Evolutionary conservation across 1,139 yeast species (phyloP), one percentile per base, ranked within the genome.

Genomic region (Yamadazyma friedrichii): DNA sequence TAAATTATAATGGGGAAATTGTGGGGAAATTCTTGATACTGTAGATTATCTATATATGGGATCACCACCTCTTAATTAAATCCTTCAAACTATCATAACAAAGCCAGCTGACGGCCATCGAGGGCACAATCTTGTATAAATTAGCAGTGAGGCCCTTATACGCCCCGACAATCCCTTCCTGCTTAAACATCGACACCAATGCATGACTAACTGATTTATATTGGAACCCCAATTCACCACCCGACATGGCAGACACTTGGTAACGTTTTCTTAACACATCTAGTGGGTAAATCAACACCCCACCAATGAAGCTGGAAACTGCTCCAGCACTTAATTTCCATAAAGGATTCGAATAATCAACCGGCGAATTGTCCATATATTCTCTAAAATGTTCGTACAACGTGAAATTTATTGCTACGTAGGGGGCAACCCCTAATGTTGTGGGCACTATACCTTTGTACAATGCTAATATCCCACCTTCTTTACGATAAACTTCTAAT

Each of bases 31-130:
- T n/a, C n/a, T n/a, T n/a, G n/a, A n/a, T n/a, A n/a, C n/a, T n/a
- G 25, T 22, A 6, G 25, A 15, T 20, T 10, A n/a, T 9, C 17
- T 5, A 13, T 4, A 13, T 15, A 15, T 16, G 20, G 25, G 39
- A 25, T 30, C 13, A 70, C 76, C 76, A 69, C 16, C 43, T 39
- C 8, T 58, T 58, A 15, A 72, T 62, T 26, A 53, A 47, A 12
- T 61, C 82, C 54, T 75, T 76, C 17, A 85, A 69, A 32, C 79
- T 61, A 58, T 91, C 98, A 62, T 86, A 91, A 46, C 87, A 80
- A 44, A 87, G 69, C 96, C 96, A 93, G 47, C 91, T 86, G 15
- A 91, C 89, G 2, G 98, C 98, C 93, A 91, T 91, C 8, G 94
- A 83, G 0, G 97, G 97, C 31, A 88, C 87, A 3, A 91, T 94